Evolutionary conservation across 2,329 filamentous ascomycete genomes (phyloP).

Genomic region (Penicillium polonicum): DNA sequence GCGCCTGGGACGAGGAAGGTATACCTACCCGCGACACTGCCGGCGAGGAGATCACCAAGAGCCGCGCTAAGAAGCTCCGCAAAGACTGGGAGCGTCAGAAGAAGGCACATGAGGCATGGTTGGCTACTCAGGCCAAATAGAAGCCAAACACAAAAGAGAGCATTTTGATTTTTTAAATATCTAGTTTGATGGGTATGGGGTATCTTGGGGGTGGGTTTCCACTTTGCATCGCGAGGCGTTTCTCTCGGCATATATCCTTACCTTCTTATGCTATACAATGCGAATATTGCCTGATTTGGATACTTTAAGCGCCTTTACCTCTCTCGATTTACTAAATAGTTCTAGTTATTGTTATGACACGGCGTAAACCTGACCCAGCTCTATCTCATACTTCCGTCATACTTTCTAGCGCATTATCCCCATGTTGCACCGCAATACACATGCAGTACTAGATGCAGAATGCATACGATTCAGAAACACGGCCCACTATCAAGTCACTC

Average conservation of each 20-base stretch:
- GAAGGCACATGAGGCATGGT: constrained; percentile 52
- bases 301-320: neutral
- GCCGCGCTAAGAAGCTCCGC: constrained; percentile 72
- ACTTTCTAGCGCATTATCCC: neutral
- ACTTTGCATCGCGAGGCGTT: constrained; percentile 25
- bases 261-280: constrained; percentile 6
- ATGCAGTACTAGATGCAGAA: neutral
- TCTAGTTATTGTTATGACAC: neutral
- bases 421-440: neutral
- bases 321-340: neutral
- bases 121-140: constrained; percentile 26
- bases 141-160: constrained; percentile 4
- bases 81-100: constrained; percentile 92
- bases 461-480: neutral
- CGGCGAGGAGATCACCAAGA: constrained; percentile 79
- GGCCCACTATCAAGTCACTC: neutral
- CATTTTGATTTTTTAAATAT: constrained; percentile 1
- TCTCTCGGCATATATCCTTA: constrained; percentile 9
- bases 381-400: constrained; percentile 1
- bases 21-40: constrained; percentile 74
- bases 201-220: constrained; percentile 4
- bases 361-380: neutral
- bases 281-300: constrained; percentile 3
- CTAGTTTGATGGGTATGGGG: constrained; percentile 4
- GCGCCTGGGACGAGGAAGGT: constrained; percentile 79